phyloP scores from a whole-genome alignment of 768 basidiomycete species.

The Cyclocybe aegerita region DNA sequence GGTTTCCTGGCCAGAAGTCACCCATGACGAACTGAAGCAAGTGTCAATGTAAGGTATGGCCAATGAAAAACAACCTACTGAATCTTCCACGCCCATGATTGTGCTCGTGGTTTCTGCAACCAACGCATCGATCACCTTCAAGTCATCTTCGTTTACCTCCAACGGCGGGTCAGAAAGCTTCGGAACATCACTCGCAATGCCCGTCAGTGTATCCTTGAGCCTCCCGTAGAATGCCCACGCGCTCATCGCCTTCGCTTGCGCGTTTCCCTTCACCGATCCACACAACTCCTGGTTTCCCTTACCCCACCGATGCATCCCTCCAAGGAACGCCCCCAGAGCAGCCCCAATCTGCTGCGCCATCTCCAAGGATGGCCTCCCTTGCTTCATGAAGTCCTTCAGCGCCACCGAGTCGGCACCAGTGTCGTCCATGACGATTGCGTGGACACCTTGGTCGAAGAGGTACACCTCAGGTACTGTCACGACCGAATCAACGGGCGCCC shows the following conservation, averaged over 20 bases:
- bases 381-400: conserved; percentile 40
- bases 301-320: conserved; percentile 49
- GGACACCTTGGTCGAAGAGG: conserved; percentile 45
- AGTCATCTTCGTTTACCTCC: conserved; percentile 31
- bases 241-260: conserved; percentile 38
- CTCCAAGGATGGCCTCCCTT: conserved; percentile 26
- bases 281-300: conserved; percentile 25
- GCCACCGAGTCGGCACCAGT: conserved; percentile 38
- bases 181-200: conserved; percentile 23
- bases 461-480: conserved; percentile 51
- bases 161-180: conserved; percentile 42
- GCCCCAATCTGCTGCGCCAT: conserved; percentile 46
- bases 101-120: conserved; percentile 22
- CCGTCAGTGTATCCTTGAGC: conserved; percentile 37
- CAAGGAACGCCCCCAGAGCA: conserved; percentile 57
- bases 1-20: conserved; percentile 75
- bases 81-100: conserved; percentile 24
- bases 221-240: conserved; percentile 43
- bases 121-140: conserved; percentile 25
- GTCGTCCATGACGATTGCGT: conserved; percentile 66
- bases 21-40: conserved; percentile 52
- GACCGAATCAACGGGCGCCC: conserved; percentile 33
- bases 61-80: conserved; percentile 20
- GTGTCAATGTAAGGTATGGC: background rate
- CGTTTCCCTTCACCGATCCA: conserved; percentile 37